Evolutionary conservation across 1,284 basidiomycete species (phyloP), one percentile per base, ranked within the genome.

Genomic region (Mycosarcoma maydis): DNA sequence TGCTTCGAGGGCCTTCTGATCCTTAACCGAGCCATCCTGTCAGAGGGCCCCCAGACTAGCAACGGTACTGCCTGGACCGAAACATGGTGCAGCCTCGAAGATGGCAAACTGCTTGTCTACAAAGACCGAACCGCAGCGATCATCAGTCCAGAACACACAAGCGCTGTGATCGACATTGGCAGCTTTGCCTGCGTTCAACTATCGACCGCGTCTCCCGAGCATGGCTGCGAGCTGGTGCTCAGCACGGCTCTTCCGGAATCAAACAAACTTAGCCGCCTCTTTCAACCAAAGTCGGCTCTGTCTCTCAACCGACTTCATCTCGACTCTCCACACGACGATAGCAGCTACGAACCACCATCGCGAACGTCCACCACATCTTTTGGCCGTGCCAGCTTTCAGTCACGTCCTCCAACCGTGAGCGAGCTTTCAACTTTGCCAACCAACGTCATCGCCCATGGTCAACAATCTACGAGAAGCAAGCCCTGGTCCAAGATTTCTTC

Each of bases 81-180:
- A 33, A 38, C 34, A 26, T 68, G 65, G 65, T 61, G 65, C 50
- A 68, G 65, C 22, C 50, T 68, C 17, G 65, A 68, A 45, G 65
- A 49, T 33, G 65, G 46, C 30, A 53, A 45, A 39, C 53, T 68
- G 13, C 54, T 68, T 24, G 46, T 68, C n/a, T 68, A 68, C 36
- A 40, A 27, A 7, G 65, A 61, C 27, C 58, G 58, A 26, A 56
- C 48, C 16, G 46, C 58, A n/a, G 65, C 65, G 38, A 49, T 68
- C 36, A 42, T 68, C 22, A 36, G 27, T 20, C 57, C 65, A 10
- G 58, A 61, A 8, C 14, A 55, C 7, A 42, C 45, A 3, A 46
- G 54, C 27, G 27, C 26, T 4, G 24, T 22, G n/a, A 56, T 60
- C 50, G 53, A 68, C 40, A 14, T 68, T 24, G 30, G 52, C 45